Base-by-base conservation (phyloP, 352 stramenopile genomes). In the Phytophthora hybrid region DNA sequence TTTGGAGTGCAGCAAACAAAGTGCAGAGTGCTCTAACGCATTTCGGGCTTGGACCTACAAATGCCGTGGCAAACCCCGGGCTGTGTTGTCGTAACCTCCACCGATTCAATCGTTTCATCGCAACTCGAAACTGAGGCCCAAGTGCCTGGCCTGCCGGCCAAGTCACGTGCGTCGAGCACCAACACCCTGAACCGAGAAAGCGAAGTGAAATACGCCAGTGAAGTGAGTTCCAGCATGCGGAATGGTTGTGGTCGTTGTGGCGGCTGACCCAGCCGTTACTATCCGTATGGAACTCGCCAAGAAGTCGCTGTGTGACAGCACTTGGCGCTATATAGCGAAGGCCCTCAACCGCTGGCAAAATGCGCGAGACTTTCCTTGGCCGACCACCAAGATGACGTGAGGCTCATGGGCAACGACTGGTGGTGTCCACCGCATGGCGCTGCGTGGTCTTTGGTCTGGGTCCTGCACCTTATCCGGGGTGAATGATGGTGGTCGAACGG, bases 401-500 rank as follows among this genome's bases (percentile, higher is more conserved):
- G 14, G 46, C 32, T 59, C 16, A 19, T 57, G 44, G 11, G 19
- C 47, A 54, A 54, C 10, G 49, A 29, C 47, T 55, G 49, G 19
- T 10, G 23, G n/a, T 14, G 13, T 3, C 29, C 23, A 55, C 56
- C 47, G 23, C 32, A 66, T 63, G 54, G 37, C 39, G 63, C 59
- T 76, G 69, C 69, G 49, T 51, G 54, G 37, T 68, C 56, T 3
- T 70, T 74, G 47, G 8, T 14, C 44, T 41, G 61, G 39, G 39
- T 5, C 37, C 34, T 19, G 56, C 29, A 44, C 10, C 52, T 59
- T 51, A 52, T 31, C 26, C 59, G 26, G 11, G 6, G 16, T 26
- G 61, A 74, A 70, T 74, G 67, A 70, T 61, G 60, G 67, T 64
- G 37, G 21, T 31, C 29, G 21, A 54, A 34, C 39, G 59, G 41